Evolutionary conservation across 768 basidiomycete genomes (phyloP), one percentile per base, ranked within the genome.

Genomic region (Tylopilus plumbeoviolaceoides): DNA sequence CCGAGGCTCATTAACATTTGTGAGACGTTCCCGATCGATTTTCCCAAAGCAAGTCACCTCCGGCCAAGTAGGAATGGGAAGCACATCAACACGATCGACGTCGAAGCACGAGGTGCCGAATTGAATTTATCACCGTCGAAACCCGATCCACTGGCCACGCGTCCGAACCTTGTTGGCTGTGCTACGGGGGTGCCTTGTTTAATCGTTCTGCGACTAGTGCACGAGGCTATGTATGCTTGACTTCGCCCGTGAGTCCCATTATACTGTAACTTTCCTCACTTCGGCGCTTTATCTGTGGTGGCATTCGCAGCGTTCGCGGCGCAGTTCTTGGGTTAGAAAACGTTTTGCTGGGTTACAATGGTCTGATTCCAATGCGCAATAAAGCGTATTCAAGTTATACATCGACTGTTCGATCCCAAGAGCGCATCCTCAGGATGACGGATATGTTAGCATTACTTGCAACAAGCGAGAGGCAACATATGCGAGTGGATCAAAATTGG

Each of bases 61-160:
- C 61, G 53, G 18, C 21, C 41, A 18, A 44, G 58, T 30, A 61
- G 55, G 53, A 63, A 58, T 27, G 15, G 42, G 54, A 61, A 55
- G 53, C 31, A 21, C 38, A 58, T 66, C 53, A 57, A 27, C 8
- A 18, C 41, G 65, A 65, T 64, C 64, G 64, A 62, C 59, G 41
- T 55, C 64, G 59, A 63, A 61, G 59, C 53, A 20, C 40, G 45
- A 31, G 33, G 25, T 40, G 44, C 47, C 47, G 51, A 40, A 57
- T 54, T 41, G 55, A 42, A 51, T 48, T 50, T 41, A 59, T 61
- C 57, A 27, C 53, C 54, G 55, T 57, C 56, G 41, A 51, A 47
- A 50, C 14, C 43, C 45, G 51, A 54, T 64, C 44, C 51, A 55
- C 45, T 48, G 48, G 31, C 57, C 64, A 58, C 54, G 56, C 64